Base-by-base conservation (phyloP, 371 early-diverging fungal genomes). In the Dichotomocladium elegans region DNA sequence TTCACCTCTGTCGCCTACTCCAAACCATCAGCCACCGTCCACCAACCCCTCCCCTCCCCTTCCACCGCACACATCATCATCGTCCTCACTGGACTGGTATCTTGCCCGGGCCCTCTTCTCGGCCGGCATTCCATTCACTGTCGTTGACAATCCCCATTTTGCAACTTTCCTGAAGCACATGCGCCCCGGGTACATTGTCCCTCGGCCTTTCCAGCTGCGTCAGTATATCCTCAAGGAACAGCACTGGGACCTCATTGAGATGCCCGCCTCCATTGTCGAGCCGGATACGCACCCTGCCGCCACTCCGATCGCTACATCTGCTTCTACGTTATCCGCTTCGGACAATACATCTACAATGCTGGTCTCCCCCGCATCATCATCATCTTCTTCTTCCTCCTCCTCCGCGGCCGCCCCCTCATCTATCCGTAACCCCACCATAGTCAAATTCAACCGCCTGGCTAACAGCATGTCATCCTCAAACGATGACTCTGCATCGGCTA, bases 91-190 rank as follows among this genome's bases (percentile, higher is more conserved):
- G 8, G 73, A 72, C 47, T 63, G 64, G 50, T 55, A 60, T 11
- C 60, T 72, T 11, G 69, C 73, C 3, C 69, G 73, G 19, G 73
- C 73, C 1, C 53, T 72, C 22, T 72, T 66, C 42, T 59, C 73
- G 3, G 63, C 69, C 24, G 56, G 61, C 35, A 62, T 68, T 19
- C 54, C 69, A 0, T 60, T 69, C 15, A 61, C 56, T 10, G 54
- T 56, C 0, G 60, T 72, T 8, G 67, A 72, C 29, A 40, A 72
- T 34, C 73, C 66, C 3, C 61, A 54, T 11, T 29, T 72, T 22
- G 37, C 63, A 44, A 61, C 63, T 6, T 66, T 72, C 25, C 47
- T 72, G 2, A 52, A 57, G 43, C 60, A 60, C 4, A 58, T 72
- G 42, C 66, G 65, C 19, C 73, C 73, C 4, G 60, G 57, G 14